These are phyloP conservation scores for Allomyces arbusculus DNA, from an alignment of 192 early-diverging fungal genomes.

Conservation along the genomic window DNA sequence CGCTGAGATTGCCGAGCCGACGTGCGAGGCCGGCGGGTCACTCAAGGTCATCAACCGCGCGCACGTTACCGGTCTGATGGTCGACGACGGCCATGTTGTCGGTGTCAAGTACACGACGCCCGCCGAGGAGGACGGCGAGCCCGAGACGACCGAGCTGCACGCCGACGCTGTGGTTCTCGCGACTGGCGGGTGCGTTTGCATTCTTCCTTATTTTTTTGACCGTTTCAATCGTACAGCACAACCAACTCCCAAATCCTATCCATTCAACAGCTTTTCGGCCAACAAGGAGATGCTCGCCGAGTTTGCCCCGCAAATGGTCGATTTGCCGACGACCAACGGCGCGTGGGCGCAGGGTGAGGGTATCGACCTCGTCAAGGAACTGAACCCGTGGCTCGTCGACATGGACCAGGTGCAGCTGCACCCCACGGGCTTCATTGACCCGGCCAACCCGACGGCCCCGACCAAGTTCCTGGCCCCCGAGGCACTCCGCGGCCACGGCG, in stretches of 20 bases:
- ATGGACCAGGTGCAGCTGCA: conserved; percentile 95
- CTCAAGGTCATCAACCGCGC: conserved; percentile 68
- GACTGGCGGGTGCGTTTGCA: conserved; percentile 90
- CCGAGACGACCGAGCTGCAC: conserved; percentile 34
- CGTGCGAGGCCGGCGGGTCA: neutral
- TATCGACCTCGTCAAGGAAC: conserved; percentile 59
- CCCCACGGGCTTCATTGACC: conserved; percentile 86
- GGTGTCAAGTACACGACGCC: conserved; percentile 56
- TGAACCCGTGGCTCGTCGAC: conserved; percentile 71
- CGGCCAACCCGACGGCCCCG: conserved; percentile 66
- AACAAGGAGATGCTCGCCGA: conserved; percentile 10
- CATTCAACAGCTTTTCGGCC: conserved; percentile 65
- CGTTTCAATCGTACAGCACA: neutral
- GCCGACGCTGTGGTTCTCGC: conserved; percentile 64
- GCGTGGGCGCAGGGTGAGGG: conserved; percentile 90
- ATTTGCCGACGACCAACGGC: conserved; percentile 77
- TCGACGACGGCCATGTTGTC: conserved; percentile 38
- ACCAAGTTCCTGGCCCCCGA: conserved; percentile 92
- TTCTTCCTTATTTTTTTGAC: conserved; percentile 55
- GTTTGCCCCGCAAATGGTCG: conserved; percentile 1
- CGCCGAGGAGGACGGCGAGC: conserved; percentile 22
- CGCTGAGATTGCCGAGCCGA: neutral
- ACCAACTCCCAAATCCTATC: conserved; percentile 17
- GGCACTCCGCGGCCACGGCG: conserved; percentile 84
- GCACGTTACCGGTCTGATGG: conserved; percentile 50